Base-by-base conservation (phyloP, 495 filamentous ascomycete species). In the Parathielavia hyrcaniae region DNA sequence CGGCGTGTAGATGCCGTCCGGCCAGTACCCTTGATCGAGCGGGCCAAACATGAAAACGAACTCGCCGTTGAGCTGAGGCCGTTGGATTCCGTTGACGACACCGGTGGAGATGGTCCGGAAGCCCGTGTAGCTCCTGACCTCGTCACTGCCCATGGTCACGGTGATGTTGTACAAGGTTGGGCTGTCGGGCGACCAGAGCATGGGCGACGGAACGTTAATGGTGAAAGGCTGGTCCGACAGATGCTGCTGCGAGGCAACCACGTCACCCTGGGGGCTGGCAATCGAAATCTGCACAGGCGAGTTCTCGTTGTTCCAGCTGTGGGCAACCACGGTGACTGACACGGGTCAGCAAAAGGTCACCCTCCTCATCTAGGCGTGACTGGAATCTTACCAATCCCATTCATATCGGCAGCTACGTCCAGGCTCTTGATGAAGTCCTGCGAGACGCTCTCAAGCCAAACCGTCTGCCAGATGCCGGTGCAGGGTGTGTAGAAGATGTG, bases 401-500 rank as follows among this genome's bases (percentile, higher is more conserved):
- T 49, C 80, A 83, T 84, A 59, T 80, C 77, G 8, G 77, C 83
- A 4, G 72, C 63, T 1, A 86, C 49, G 40, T 86, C 79, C 19
- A 87, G 68, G 26, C 74, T 65, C 0, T 75, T 77, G 50, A 87
- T 78, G 63, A 84, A 71, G 52, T 77, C 75, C 1, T 68, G 56
- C 0, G 83, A 82, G 0, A 78, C 83, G 14, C 78, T 71, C 62
- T 88, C 85, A 1, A 87, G 70, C 84, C 84, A 88, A 1, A 87
- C 83, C 22, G 71, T 79, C 63, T 87, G 84, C 85, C 85, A 88
- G 48, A 88, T 88, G 3, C 84, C 85, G 38, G 77, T 79, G 67
- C 84, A 87, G 12, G 85, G 83, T 0, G 78, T 83, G 67, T 88
- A 88, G 64, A 85, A 88, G 50, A 88, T 87, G 60, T 87, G 84